Evolutionary conservation across 164 flowering plant species (phyloP).

Genomic region (Paratinospora sagittata): DNA sequence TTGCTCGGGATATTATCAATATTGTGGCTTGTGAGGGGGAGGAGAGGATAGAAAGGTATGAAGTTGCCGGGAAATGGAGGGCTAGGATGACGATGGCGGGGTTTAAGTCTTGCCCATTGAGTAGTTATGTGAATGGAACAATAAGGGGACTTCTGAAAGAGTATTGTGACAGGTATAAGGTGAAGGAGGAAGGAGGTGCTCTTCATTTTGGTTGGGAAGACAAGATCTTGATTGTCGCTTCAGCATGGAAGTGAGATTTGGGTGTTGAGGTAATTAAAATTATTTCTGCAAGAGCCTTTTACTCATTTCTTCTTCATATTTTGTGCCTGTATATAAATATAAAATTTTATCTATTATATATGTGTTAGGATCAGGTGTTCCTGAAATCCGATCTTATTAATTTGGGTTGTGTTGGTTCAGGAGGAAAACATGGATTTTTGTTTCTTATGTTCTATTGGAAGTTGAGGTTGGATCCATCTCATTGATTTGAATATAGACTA

Average conservation of each 20-base stretch:
- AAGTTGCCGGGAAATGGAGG: constrained; percentile 95
- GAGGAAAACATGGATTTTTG: neutral
- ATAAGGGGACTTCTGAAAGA: constrained; percentile 44
- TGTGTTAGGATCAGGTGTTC: neutral
- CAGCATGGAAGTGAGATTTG: constrained; percentile 64
- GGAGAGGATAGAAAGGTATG: constrained; percentile 89
- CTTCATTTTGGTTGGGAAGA: constrained; percentile 92
- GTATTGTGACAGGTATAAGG: constrained; percentile 62
- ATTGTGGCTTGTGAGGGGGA: constrained; percentile 94
- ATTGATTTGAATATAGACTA: too few relatives aligned
- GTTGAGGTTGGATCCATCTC: too few relatives aligned
- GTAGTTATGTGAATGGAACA: constrained; percentile 36
- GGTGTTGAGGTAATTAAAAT: neutral
- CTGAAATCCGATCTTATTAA: neutral
- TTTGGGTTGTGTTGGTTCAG: neutral
- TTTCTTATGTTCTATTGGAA: neutral
- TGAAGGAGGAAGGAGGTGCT: constrained; percentile 60
- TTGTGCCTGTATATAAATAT: neutral
- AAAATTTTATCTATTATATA: too few relatives aligned
- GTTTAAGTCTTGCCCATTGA: constrained; percentile 51
- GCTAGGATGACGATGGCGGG: constrained; percentile 98
- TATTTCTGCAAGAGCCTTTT: neutral
- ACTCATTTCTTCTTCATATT: neutral
- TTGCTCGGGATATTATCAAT: constrained; percentile 89
- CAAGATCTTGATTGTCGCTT: constrained; percentile 70